A percentile compares a stretch with the other conserved stretches of the same genome.
These are phyloP conservation scores for Verticillium albo-atrum DNA, from an alignment of 2,329 filamentous ascomycete genomes.

Conservation along the genomic window DNA sequence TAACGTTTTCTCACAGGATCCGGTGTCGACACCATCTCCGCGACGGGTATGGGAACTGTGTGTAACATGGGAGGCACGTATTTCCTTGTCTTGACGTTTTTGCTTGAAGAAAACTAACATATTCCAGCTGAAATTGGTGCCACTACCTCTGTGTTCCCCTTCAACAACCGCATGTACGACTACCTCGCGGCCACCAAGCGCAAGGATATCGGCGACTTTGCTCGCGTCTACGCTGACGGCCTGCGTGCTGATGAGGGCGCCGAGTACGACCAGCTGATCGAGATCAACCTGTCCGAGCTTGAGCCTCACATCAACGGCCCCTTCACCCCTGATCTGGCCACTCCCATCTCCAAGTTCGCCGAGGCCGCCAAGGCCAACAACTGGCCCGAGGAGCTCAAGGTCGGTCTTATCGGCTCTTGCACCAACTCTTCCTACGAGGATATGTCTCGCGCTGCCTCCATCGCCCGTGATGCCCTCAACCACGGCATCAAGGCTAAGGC, in stretches of 20 bases:
- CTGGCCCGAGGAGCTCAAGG: constrained; percentile 96
- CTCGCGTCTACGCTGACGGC: constrained; percentile 77
- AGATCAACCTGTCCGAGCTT: constrained; percentile 90
- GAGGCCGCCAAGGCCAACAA: constrained; percentile 89
- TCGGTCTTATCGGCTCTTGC: constrained; percentile 96
- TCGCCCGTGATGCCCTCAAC: constrained; percentile 83
- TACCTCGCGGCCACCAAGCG: constrained; percentile 93
- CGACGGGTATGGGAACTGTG: constrained; percentile 86
- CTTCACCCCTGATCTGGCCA: constrained; percentile 97
- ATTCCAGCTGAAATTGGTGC: constrained; percentile 65
- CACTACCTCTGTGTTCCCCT: constrained; percentile 93
- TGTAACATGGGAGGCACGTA: constrained; percentile 55
- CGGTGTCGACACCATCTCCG: constrained; percentile 69
- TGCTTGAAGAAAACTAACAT: neutral
- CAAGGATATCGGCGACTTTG: constrained; percentile 83
- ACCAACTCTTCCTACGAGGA: constrained; percentile 86
- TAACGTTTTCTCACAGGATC: constrained; percentile 29
- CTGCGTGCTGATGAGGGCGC: constrained; percentile 84
- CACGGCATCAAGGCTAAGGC: constrained; percentile 94
- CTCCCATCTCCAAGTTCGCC: constrained; percentile 96
- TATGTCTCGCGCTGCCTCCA: constrained; percentile 89
- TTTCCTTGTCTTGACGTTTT: neutral
- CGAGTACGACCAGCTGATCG: constrained; percentile 93
- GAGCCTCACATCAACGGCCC: constrained; percentile 99
- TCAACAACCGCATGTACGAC: constrained; percentile 97